Percentiles rank a stretch among this genome's conserved stretches.
Conservation (phyloP, 768 basidiomycete genomes). For the Russula sp. region DNA sequence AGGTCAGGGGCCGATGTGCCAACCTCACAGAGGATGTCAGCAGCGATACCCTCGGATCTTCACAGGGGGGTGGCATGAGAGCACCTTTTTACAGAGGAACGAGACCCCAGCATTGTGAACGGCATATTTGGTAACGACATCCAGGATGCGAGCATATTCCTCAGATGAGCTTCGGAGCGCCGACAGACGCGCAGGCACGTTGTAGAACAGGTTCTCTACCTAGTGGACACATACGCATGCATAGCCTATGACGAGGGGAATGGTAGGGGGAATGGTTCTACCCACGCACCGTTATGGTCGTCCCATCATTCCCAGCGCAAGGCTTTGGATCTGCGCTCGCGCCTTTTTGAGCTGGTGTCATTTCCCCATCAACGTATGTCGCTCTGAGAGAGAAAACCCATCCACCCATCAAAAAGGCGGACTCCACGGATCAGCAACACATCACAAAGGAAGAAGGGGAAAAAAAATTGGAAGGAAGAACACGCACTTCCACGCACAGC, state of each 20-base stretch:
- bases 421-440: background rate
- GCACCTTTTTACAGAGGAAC: constrained; percentile 89
- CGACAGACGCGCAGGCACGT: constrained; percentile 81
- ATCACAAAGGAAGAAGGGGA: background rate
- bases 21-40: constrained; percentile 44
- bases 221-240: constrained; percentile 35
- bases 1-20: constrained; percentile 75
- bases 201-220: constrained; percentile 97
- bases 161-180: constrained; percentile 83
- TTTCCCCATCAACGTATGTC: constrained; percentile 68
- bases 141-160: constrained; percentile 87
- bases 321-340: constrained; percentile 76
- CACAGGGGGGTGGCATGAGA: constrained; percentile 11
- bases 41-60: background rate
- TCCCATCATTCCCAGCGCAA: constrained; percentile 93
- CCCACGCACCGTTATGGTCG: constrained; percentile 69
- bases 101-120: constrained; percentile 87
- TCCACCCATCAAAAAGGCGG: background rate
- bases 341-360: constrained; percentile 69
- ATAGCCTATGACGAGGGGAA: background rate
- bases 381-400: background rate
- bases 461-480: background rate
- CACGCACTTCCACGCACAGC: constrained; percentile 91
- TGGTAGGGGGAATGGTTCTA: background rate
- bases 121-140: constrained; percentile 90